These are phyloP conservation scores for Pestalotiopsis sp. DNA, from an alignment of 2,329 filamentous ascomycete genomes.

Conservation along the genomic window DNA sequence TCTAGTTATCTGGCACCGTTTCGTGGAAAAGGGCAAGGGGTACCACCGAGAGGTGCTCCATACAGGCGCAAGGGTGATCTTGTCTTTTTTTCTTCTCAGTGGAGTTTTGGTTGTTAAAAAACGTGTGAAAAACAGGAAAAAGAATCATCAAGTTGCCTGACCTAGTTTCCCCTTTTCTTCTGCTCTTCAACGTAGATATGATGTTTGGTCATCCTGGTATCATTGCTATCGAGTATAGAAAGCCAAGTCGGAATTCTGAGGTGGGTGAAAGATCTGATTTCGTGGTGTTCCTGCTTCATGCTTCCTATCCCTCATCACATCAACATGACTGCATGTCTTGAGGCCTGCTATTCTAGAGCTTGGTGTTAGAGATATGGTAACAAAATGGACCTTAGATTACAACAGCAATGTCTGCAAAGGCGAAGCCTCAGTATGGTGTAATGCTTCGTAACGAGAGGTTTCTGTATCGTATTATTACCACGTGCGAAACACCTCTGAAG, in stretches of 20 bases:
- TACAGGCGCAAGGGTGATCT: not conserved
- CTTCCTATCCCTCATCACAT: too few species aligned
- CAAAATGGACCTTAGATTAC: too few species aligned
- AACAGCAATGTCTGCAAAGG: too few species aligned
- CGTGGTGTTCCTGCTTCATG: not conserved
- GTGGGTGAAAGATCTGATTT: not conserved
- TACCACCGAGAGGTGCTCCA: not conserved
- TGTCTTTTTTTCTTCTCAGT: not conserved
- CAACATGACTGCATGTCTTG: not conserved
- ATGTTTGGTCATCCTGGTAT: not conserved
- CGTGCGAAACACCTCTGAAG: too few species aligned
- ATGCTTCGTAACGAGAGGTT: too few species aligned
- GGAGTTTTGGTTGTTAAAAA: not conserved
- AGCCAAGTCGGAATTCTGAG: not conserved
- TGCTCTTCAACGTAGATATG: not conserved
- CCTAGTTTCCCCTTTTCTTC: not conserved
- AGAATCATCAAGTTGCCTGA: not conserved
- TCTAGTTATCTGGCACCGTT: constrained; percentile 2
- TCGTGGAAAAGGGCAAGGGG: not conserved
- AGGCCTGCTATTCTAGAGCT: not conserved
- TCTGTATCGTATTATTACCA: too few species aligned
- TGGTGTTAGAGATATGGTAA: too few species aligned
- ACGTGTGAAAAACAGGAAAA: not conserved
- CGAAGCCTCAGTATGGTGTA: too few species aligned
- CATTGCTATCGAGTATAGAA: not conserved